A percentile compares a stretch with the other conserved stretches of the same genome.
These are phyloP conservation scores for Plenodomus biglobosus DNA, from an alignment of 2,329 filamentous ascomycete genomes.

Conservation along the genomic window DNA sequence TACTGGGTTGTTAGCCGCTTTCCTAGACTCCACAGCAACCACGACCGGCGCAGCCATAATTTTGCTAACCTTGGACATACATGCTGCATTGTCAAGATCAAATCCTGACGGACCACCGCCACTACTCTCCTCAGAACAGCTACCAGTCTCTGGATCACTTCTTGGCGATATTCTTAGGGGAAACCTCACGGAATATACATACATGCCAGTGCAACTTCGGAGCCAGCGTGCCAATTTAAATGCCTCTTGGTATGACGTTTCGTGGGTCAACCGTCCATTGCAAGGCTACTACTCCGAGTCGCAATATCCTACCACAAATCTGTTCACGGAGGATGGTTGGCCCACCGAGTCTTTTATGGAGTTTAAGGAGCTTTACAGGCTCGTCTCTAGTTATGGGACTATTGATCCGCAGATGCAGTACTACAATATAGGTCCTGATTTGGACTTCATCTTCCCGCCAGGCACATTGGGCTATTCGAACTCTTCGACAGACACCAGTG, in stretches of 20 bases:
- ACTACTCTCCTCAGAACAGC: constrained; percentile 42
- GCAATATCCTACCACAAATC: constrained; percentile 35
- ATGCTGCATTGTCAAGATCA: constrained; percentile 51
- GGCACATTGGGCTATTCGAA: constrained; percentile 31
- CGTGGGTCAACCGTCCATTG: constrained; percentile 48
- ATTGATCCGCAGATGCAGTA: constrained; percentile 59
- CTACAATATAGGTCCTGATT: constrained; percentile 59
- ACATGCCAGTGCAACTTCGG: constrained; percentile 54
- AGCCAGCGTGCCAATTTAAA: constrained; percentile 60
- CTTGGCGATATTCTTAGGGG: constrained; percentile 53
- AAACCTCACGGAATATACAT: constrained; percentile 55
- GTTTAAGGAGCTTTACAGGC: constrained; percentile 54
- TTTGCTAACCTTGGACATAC: constrained; percentile 61
- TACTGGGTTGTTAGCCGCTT: constrained; percentile 54
- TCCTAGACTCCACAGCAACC: constrained; percentile 56
- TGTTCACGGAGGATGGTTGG: constrained; percentile 62
- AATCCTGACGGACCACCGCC: constrained; percentile 48
- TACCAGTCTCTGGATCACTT: constrained; percentile 51
- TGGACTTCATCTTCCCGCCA: constrained; percentile 57
- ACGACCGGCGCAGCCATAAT: constrained; percentile 58
- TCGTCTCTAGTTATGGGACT: constrained; percentile 59
- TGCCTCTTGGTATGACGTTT: constrained; percentile 56
- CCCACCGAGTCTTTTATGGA: constrained; percentile 62
- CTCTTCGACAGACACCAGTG: constrained; percentile 43
- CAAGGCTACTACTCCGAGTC: constrained; percentile 56